Base-by-base conservation (phyloP, 495 filamentous ascomycete genomes). In the Aspergillus baeticus region DNA sequence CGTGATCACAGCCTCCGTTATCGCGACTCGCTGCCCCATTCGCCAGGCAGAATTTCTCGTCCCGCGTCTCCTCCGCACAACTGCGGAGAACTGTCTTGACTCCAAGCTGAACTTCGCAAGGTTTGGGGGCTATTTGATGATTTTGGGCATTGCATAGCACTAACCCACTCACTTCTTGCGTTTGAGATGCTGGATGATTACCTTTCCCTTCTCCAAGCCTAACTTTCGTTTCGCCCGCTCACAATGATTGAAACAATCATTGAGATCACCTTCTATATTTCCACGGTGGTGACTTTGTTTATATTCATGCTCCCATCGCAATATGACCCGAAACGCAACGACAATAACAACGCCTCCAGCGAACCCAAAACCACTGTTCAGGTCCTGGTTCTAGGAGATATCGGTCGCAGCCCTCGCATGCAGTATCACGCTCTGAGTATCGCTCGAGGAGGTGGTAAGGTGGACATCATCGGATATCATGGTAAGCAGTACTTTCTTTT, bases 351-450 rank as follows among this genome's bases (percentile, higher is more conserved):
- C 50, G 45, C 15, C 2, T 18, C 56, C 46, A 26, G 43, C 51
- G 60, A 51, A 20, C 66, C 45, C 44, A 76, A 65, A 44, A 62
- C 65, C 48, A 74, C 81, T 6, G 79, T 89, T 22, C 90, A 96
- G 64, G 82, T 99, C 33, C 80, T 98, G n/a, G 94, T 99, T 37
- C 81, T 99, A n/a, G 94, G 94, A 13, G 94, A 99, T 65, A 94
- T 99, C 70, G 94, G 94, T 21, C 84, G 92, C 33, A 96, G 91
- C 68, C 94, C 94, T 21, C 89, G 94, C 55, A 99, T 99, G 94
- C 94, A 97, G 69, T 97, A 99, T 66, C 94, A 99, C 82, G 91
- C 92, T 18, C 69, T 96, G 57, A 97, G 93, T 67, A 86, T 98
- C 66, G 92, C 93, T 20, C 89, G 84, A 59, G 85, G 91, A 57